A percentile compares a stretch with the other conserved stretches of the same genome.
phyloP scores from a whole-genome alignment of 2,329 filamentous ascomycete species.

The Fusarium papillatum region DNA sequence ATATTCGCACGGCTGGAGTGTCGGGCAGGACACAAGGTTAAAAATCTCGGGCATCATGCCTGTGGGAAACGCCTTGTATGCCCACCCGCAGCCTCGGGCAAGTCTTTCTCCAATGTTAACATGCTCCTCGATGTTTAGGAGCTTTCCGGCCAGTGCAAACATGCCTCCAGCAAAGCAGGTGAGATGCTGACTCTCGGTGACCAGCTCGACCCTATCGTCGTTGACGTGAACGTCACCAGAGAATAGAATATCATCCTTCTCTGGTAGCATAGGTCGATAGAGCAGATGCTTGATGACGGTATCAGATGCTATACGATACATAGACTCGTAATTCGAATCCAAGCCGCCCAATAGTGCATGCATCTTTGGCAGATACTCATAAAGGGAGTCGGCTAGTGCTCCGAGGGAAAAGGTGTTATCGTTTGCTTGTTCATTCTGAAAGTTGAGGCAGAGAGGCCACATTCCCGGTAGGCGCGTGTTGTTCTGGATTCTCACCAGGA shows the following conservation, averaged over 20 bases:
- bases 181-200: slow-evolving; percentile 65
- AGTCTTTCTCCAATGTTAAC: slow-evolving; percentile 63
- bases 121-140: slow-evolving; percentile 65
- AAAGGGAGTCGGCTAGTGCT: slow-evolving; percentile 68
- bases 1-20: slow-evolving; percentile 46
- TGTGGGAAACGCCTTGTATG: slow-evolving; percentile 65
- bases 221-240: slow-evolving; percentile 47
- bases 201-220: slow-evolving; percentile 37
- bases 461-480: slow-evolving; percentile 79
- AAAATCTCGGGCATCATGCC: slow-evolving; percentile 73
- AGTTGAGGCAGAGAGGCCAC: slow-evolving; percentile 79
- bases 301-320: slow-evolving; percentile 76
- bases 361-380: slow-evolving; percentile 74
- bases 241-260: slow-evolving; percentile 71
- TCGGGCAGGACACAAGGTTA: slow-evolving; percentile 59
- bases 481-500: slow-evolving; percentile 77
- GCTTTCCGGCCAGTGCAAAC: slow-evolving; percentile 73
- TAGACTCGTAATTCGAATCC: slow-evolving; percentile 69
- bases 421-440: slow-evolving; percentile 65
- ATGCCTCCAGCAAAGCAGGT: slow-evolving; percentile 78
- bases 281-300: slow-evolving; percentile 73
- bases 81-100: slow-evolving; percentile 69
- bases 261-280: slow-evolving; percentile 77
- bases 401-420: slow-evolving; percentile 64
- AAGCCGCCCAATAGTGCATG: slow-evolving; percentile 76